Conservation (phyloP, 2,329 filamentous ascomycete genomes). For the Aspergillus costaricaensis region DNA sequence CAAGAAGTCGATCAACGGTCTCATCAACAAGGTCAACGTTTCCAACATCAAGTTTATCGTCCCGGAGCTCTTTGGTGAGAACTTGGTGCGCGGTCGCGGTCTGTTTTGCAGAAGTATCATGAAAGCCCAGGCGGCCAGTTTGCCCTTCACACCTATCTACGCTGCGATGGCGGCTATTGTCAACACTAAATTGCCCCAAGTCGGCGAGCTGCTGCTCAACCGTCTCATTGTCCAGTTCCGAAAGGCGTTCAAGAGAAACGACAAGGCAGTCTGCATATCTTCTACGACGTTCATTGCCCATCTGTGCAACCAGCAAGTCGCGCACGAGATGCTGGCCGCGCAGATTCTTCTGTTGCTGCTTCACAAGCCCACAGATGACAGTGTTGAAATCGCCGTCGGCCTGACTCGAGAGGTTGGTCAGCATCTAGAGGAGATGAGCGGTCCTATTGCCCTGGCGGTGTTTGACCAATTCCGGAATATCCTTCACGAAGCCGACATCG, state of each 20-base stretch:
- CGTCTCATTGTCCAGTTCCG: constrained; percentile 88
- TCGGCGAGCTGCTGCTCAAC: constrained; percentile 86
- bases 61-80: constrained; percentile 92
- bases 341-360: constrained; percentile 90
- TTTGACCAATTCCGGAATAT: constrained; percentile 97
- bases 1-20: constrained; percentile 97
- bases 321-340: constrained; percentile 87
- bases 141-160: constrained; percentile 95
- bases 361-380: constrained; percentile 94
- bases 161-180: constrained; percentile 95
- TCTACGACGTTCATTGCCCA: constrained; percentile 95
- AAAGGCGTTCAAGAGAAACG: constrained; percentile 93
- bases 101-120: constrained; percentile 95
- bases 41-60: constrained; percentile 98
- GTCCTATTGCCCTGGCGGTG: constrained; percentile 80
- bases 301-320: constrained; percentile 92
- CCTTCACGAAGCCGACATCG: constrained; percentile 93
- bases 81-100: constrained; percentile 85
- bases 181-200: constrained; percentile 94
- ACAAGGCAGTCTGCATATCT: constrained; percentile 92
- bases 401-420: constrained; percentile 91
- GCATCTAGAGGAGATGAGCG: constrained; percentile 93
- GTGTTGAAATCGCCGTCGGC: constrained; percentile 94
- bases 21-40: constrained; percentile 99
- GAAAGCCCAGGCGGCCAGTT: constrained; percentile 94